Evolutionary conservation across 805 yeast genomes (phyloP), one percentile per base, ranked within the genome.

Genomic region (Jamesozyma jinghongensis): DNA sequence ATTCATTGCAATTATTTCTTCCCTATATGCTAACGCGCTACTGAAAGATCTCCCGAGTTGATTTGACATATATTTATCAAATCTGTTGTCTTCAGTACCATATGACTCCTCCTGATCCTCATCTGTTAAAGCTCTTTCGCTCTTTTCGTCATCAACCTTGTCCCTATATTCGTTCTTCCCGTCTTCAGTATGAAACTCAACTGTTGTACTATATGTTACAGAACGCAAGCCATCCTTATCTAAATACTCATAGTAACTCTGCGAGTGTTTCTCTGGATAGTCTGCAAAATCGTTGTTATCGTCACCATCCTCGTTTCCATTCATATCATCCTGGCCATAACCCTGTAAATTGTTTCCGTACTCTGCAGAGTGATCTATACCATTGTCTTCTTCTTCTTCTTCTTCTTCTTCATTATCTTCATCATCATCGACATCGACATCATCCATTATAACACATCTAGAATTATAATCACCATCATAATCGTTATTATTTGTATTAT

Each of bases 241-340:
- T 10, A 57, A 62, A 29, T 58, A 60, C 20, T 63, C 68, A 26
- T 54, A 61, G 27, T 61, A 62, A 12, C 66, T 52, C 14, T 49
- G 49, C 30, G 47, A 50, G 32, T 49, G 61, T 13, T 47, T 63
- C 25, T 53, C 54, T 36, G 54, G 63, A 36, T 60, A 67, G 17
- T 72, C 79, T 18, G 70, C 71, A 38, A 68, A 71, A 20, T 66
- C 71, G 10, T 65, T 72, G 3, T 81, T 83, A 27, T 90, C 88
- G 34, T 51, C 56, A 28, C 45, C 49, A 3, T 49, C n/a, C n/a
- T n/a, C 54, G 12, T 41, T 49, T 18, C 52, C 57, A 26, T 52
- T 62, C 3, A 51, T 53, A 19, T 57, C 55, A 34, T 65, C 56
- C 36, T 54, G 20, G 18, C 13, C 19, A 22, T 34, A 22, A 3